Percentiles rank a stretch among this genome's conserved stretches.
Conservation (phyloP, 495 filamentous ascomycete species). For the Penicillium samsonianum region DNA sequence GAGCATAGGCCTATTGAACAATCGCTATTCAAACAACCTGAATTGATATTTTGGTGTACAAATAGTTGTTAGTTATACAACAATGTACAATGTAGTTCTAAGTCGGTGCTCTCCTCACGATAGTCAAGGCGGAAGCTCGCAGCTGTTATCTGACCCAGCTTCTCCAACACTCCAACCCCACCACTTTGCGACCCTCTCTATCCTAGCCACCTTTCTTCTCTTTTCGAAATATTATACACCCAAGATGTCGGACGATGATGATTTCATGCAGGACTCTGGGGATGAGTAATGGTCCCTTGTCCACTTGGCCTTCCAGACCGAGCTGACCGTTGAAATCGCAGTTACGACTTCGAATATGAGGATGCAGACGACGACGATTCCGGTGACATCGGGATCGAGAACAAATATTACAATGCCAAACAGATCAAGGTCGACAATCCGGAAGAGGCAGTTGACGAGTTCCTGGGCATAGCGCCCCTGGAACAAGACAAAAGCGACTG, state of each 20-base stretch:
- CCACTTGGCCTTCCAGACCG: slow-evolving; percentile 11
- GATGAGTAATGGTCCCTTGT: slow-evolving; percentile 61
- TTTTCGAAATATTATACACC: not conserved
- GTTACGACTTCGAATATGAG: slow-evolving; percentile 97
- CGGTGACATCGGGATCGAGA: slow-evolving; percentile 92
- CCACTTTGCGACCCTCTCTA: slow-evolving; percentile 8
- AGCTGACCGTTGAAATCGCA: slow-evolving; percentile 33
- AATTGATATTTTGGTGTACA: not conserved
- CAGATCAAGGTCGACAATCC: slow-evolving; percentile 87
- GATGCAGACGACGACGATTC: slow-evolving; percentile 86
- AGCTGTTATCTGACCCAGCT: slow-evolving; percentile 18
- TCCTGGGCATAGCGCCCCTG: slow-evolving; percentile 78
- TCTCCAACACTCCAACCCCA: slow-evolving; percentile 22
- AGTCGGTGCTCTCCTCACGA: slow-evolving; percentile 2
- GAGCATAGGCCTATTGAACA: not conserved
- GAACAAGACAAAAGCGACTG: slow-evolving; percentile 94
- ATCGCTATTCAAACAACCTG: not conserved
- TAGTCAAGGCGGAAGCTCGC: slow-evolving; percentile 11
- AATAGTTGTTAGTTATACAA: too few species aligned
- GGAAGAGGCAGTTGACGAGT: slow-evolving; percentile 87
- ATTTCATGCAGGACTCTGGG: slow-evolving; percentile 98
- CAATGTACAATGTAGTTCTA: not conserved
- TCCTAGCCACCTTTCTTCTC: not conserved
- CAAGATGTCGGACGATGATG: slow-evolving; percentile 91
- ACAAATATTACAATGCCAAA: slow-evolving; percentile 99